These are phyloP conservation scores for Lipomyces lipofer DNA, from an alignment of 805 yeast species.

Conservation along the genomic window DNA sequence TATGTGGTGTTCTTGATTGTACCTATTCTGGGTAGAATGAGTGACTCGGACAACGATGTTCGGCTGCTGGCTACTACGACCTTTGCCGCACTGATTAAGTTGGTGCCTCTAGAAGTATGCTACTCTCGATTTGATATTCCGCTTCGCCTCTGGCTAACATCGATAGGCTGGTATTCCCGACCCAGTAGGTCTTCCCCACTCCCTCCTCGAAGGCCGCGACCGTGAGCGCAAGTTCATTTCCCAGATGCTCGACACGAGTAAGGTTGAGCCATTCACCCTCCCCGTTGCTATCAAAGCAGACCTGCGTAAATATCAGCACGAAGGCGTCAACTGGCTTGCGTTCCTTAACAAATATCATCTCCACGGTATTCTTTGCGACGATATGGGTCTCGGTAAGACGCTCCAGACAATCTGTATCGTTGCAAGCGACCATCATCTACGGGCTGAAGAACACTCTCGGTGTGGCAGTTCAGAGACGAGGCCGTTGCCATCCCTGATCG, in stretches of 20 bases:
- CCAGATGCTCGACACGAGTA: constrained; percentile 97
- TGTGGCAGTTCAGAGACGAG: constrained; percentile 67
- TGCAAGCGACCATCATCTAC: constrained; percentile 88
- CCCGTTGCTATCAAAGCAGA: constrained; percentile 94
- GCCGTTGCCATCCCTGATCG: constrained; percentile 76
- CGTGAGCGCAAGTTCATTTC: constrained; percentile 90
- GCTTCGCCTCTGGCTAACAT: too few relatives aligned
- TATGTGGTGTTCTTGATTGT: constrained; percentile 94
- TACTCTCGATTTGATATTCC: neutral
- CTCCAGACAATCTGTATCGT: constrained; percentile 95
- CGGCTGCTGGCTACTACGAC: constrained; percentile 91
- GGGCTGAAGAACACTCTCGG: constrained; percentile 66
- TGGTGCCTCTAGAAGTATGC: constrained; percentile 81
- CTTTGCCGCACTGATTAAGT: constrained; percentile 90
- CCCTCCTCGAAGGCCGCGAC: constrained; percentile 83
- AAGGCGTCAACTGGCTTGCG: constrained; percentile 97
- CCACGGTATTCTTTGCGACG: constrained; percentile 98
- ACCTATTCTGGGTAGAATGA: constrained; percentile 96
- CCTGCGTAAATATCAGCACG: constrained; percentile 92
- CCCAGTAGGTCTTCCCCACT: constrained; percentile 85
- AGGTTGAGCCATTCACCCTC: constrained; percentile 79
- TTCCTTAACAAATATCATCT: constrained; percentile 90
- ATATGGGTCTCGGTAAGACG: constrained; percentile 98
- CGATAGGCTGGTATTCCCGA: constrained; percentile 83
- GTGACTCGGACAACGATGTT: constrained; percentile 88